Evolutionary conservation across 2,329 filamentous ascomycete species (phyloP).

Genomic region (Alternaria rosae): DNA sequence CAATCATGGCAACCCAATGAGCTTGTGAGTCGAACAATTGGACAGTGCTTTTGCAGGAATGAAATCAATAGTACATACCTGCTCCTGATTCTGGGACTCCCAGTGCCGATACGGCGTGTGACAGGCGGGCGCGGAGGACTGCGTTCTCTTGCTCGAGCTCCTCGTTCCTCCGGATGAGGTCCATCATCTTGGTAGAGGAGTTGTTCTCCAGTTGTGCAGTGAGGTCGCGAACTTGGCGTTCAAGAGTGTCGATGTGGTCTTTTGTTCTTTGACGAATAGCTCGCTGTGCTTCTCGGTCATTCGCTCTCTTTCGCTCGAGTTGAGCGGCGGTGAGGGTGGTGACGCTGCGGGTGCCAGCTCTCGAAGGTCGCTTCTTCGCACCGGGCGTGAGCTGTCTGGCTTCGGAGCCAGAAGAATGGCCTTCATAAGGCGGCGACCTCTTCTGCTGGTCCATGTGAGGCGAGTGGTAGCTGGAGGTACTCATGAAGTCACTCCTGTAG

Average conservation of each 20-base stretch:
- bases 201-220: conserved; percentile 56
- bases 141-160: conserved; percentile 64
- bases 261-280: conserved; percentile 67
- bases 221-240: conserved; percentile 62
- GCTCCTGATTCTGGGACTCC: conserved; percentile 45
- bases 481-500: conserved; percentile 51
- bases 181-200: conserved; percentile 56
- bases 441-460: conserved; percentile 48
- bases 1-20: conserved; percentile 25
- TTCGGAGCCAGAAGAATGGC: conserved; percentile 50
- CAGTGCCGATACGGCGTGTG: conserved; percentile 52
- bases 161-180: conserved; percentile 61
- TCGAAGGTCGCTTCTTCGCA: conserved; percentile 58
- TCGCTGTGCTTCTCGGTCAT: conserved; percentile 67
- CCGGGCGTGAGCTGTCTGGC: conserved; percentile 47
- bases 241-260: conserved; percentile 66
- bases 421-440: conserved; percentile 48
- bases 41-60: conserved; percentile 32
- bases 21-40: conserved; percentile 29
- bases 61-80: conserved; percentile 44
- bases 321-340: conserved; percentile 65
- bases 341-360: conserved; percentile 65
- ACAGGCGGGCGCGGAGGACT: conserved; percentile 60
- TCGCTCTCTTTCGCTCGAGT: conserved; percentile 66
- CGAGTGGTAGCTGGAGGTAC: conserved; percentile 42